Base-by-base conservation (phyloP, 805 yeast species). In the Metschnikowia peoriensis region DNA sequence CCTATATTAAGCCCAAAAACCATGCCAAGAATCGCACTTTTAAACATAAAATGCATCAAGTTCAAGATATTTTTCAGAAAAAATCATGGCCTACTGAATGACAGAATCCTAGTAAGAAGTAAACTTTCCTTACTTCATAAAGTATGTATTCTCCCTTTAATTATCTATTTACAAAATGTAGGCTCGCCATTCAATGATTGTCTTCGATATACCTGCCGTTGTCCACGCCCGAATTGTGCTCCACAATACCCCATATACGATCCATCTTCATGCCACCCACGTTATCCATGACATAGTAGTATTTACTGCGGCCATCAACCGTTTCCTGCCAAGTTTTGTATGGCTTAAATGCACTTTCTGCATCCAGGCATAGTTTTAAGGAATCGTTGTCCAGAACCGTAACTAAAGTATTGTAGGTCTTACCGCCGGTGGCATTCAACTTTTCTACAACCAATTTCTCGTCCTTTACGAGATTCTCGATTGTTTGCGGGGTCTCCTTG, bases 261-360 rank as follows among this genome's bases (percentile, higher is more conserved):
- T 89, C 94, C 96, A 89, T 89, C 57, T 82, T 82, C 64, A 87
- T 70, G 2, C 96, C 96, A 2, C 96, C 94, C 42, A 86, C 73
- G 57, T 88, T 86, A 61, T 89, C 96, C 14, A 77, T 80, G 2
- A 89, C 79, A 61, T 83, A 86, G 64, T 73, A 83, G 15, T 69
- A 66, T 45, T 79, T 70, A 9, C 67, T 65, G 4, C 61, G 57
- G 1, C 71, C 71, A 6, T 73, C 57, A 29, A 67, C 69, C 12
- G 60, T 59, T 41, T 77, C 78, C 35, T 71, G 64, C 75, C 83
- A 72, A 6, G 69, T 58, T 14, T 66, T 57, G 50, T 70, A 70
- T 11, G 75, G 70, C 4, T 56, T 47, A 29, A 67, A 49, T 49
- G 52, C 34, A 47, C 59, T 38, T 39, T 41, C 16, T 39, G 27